Percentiles rank a stretch among this genome's conserved stretches.
Conservation (phyloP, 164 flowering plant genomes). For the Aristolochia contorta region DNA sequence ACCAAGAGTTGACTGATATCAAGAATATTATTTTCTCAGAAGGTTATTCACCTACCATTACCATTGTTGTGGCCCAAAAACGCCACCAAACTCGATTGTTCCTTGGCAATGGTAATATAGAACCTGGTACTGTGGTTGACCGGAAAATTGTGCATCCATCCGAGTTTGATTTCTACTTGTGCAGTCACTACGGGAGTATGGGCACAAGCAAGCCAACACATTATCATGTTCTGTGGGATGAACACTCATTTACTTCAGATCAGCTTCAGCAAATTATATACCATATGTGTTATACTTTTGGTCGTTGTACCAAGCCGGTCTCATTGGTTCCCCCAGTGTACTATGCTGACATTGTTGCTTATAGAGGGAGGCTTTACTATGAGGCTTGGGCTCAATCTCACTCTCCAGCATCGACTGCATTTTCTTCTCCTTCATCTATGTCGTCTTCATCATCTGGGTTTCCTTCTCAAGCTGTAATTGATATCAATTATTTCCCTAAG, state of each 20-base stretch:
- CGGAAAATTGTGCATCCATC: constrained; percentile 39
- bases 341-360: constrained; percentile 75
- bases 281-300: constrained; percentile 66
- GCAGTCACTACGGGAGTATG: constrained; percentile 57
- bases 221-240: constrained; percentile 64
- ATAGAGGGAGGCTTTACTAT: constrained; percentile 54
- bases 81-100: constrained; percentile 71
- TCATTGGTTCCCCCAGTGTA: constrained; percentile 76
- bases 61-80: constrained; percentile 66
- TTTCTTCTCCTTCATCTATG: constrained; percentile 15
- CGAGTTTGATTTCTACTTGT: constrained; percentile 69
- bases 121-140: constrained; percentile 78
- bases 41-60: constrained; percentile 43
- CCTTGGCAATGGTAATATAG: constrained; percentile 37
- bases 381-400: constrained; percentile 27
- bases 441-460: constrained; percentile 16
- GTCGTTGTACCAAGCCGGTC: constrained; percentile 76
- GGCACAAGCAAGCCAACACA: constrained; percentile 89
- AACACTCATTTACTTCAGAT: constrained; percentile 50
- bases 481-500: constrained; percentile 18
- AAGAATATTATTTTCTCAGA: constrained; percentile 20
- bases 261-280: constrained; percentile 60
- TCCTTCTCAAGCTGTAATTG: constrained; percentile 11
- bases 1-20: constrained; percentile 29
- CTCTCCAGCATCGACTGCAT: constrained; percentile 13